Conservation (phyloP, 352 stramenopile genomes). For the Phytophthora crassamura region DNA sequence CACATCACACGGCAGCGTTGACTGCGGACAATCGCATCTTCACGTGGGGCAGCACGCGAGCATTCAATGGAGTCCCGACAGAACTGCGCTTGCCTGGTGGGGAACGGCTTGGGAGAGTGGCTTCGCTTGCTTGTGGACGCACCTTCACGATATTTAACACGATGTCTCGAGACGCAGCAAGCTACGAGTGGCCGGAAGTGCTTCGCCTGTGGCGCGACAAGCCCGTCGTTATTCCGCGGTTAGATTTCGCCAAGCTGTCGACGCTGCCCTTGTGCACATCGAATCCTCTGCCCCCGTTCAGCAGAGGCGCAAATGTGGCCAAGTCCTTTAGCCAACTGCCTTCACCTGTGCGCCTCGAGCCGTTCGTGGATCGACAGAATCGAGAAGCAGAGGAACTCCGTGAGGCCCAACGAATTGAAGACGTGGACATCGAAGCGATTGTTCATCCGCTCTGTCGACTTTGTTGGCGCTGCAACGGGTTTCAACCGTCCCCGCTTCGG, state of each 20-base stretch:
- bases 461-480: conserved; percentile 80
- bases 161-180: conserved; percentile 48
- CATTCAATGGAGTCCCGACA: conserved; percentile 48
- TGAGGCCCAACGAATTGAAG: conserved; percentile 58
- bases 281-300: conserved; percentile 29
- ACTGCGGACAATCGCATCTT: conserved; percentile 64
- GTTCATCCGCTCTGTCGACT: conserved; percentile 78
- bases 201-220: conserved; percentile 57
- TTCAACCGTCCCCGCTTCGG: conserved; percentile 68
- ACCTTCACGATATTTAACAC: conserved; percentile 85
- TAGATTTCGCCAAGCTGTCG: conserved; percentile 56
- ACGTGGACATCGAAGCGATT: conserved; percentile 69
- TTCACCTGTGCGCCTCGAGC: conserved; percentile 57
- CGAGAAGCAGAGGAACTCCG: conserved; percentile 42
- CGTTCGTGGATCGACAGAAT: conserved; percentile 45
- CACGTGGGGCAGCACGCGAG: conserved; percentile 68
- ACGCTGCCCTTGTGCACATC: conserved; percentile 54
- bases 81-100: conserved; percentile 44
- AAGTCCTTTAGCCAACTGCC: conserved; percentile 16
- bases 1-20: conserved; percentile 68
- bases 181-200: conserved; percentile 65
- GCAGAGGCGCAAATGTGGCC: conserved; percentile 27
- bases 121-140: conserved; percentile 69
- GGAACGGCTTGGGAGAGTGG: conserved; percentile 52
- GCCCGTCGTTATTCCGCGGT: conserved; percentile 48